phyloP scores from a whole-genome alignment of 139 green algal genomes.

The Chlorella vulgaris region DNA sequence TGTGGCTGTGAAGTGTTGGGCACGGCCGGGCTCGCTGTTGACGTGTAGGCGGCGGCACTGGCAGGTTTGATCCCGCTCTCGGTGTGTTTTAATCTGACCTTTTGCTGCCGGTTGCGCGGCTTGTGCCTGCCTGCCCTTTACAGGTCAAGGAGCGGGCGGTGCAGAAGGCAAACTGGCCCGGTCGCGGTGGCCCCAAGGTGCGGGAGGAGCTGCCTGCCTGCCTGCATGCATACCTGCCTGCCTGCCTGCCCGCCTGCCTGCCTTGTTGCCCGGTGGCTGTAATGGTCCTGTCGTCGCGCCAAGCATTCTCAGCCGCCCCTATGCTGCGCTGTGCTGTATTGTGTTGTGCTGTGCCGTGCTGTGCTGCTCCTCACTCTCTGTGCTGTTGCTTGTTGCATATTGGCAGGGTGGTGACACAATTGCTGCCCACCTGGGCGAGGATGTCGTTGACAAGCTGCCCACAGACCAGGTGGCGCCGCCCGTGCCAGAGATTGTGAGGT shows the following conservation, averaged over 20 bases:
- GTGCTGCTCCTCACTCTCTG: background rate
- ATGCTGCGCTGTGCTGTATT: background rate
- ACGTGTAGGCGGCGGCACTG: no score
- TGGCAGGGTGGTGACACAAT: constrained; percentile 35
- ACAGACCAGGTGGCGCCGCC: constrained; percentile 23
- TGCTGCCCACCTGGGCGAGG: constrained; percentile 11
- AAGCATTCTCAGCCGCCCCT: background rate
- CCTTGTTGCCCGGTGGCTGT: no score
- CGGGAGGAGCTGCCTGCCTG: no score
- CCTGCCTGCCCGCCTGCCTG: no score
- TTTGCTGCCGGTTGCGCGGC: no score
- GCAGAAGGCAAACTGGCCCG: constrained; percentile 48
- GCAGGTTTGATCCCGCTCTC: no score
- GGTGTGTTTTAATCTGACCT: no score
- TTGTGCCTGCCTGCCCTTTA: background rate
- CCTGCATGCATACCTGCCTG: background rate
- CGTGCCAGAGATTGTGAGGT: constrained; percentile 35
- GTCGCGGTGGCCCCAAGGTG: constrained; percentile 43
- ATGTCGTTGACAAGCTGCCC: constrained; percentile 37
- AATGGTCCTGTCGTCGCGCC: no score
- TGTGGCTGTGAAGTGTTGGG: no score
- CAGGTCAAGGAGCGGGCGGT: constrained; percentile 46
- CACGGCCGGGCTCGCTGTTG: no score
- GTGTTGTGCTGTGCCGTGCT: no score
- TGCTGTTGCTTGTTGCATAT: background rate